A percentile compares a stretch with the other conserved stretches of the same genome.
Conservation (phyloP, 306 rosid genomes). For the Senna tora region DNA sequence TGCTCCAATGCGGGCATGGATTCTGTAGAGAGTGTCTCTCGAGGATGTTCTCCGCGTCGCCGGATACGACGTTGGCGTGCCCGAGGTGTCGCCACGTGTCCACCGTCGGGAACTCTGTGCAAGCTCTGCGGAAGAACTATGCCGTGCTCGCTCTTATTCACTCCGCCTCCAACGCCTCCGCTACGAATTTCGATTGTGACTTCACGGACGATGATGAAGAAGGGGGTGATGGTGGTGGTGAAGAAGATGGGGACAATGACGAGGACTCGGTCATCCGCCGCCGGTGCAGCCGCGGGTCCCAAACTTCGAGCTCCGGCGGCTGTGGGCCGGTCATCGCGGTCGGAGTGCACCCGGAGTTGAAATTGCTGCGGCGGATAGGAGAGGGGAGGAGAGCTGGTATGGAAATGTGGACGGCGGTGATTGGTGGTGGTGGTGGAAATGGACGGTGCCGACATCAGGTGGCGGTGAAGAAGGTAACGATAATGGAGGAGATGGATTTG, state of each 20-base stretch:
- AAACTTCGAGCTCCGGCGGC: constrained; percentile 69
- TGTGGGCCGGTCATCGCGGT: constrained; percentile 93
- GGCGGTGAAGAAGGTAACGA: constrained; percentile 77
- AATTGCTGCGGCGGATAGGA: constrained; percentile 69
- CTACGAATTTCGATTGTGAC: constrained; percentile 60
- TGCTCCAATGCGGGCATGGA: constrained; percentile 98
- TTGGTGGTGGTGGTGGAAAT: constrained; percentile 50
- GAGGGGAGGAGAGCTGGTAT: constrained; percentile 77
- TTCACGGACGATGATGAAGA: constrained; percentile 73
- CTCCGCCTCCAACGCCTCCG: constrained; percentile 41
- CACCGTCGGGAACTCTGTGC: constrained; percentile 85
- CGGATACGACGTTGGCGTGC: constrained; percentile 74
- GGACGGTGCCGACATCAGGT: constrained; percentile 79
- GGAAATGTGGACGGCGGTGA: constrained; percentile 86
- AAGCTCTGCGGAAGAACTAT: constrained; percentile 82
- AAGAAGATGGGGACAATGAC: constrained; percentile 40
- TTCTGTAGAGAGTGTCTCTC: constrained; percentile 92
- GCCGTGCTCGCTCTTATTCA: constrained; percentile 83
- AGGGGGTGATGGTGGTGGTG: constrained; percentile 45
- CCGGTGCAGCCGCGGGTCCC: constrained; percentile 62
- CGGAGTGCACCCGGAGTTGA: constrained; percentile 80
- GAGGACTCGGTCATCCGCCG: constrained; percentile 51
- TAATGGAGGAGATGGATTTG: constrained; percentile 69
- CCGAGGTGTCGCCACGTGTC: constrained; percentile 95
- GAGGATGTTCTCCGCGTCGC: constrained; percentile 73